These are phyloP conservation scores for Lipomyces mesembrius DNA, from an alignment of 805 yeast genomes.

Conservation along the genomic window DNA sequence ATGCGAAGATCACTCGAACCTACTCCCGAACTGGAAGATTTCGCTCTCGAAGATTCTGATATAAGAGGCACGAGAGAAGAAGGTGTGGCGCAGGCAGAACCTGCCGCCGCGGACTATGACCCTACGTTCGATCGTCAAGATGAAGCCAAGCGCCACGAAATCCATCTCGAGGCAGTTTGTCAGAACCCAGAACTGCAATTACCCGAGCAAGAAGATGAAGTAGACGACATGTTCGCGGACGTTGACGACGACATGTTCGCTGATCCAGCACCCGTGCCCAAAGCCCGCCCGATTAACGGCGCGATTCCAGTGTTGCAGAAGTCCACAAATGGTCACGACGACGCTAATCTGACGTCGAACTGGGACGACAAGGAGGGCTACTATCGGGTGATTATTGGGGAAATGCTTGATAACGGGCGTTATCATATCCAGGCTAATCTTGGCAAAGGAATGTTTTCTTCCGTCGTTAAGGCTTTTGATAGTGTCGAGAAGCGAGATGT, in stretches of 20 bases:
- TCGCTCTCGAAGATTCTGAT: background rate
- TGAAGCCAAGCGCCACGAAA: slow-evolving; percentile 16
- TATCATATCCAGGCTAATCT: slow-evolving; percentile 42
- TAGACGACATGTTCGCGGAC: slow-evolving; percentile 43
- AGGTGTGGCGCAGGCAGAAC: background rate
- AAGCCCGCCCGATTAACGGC: slow-evolving; percentile 4
- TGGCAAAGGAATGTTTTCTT: slow-evolving; percentile 47
- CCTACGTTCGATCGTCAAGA: slow-evolving; percentile 14
- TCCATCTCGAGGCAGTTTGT: background rate
- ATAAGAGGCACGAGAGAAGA: background rate
- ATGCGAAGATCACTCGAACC: background rate
- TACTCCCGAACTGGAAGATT: slow-evolving; percentile 5
- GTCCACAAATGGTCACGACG: slow-evolving; percentile 16
- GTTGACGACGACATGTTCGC: slow-evolving; percentile 36
- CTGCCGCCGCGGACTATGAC: slow-evolving; percentile 20
- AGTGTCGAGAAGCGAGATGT: slow-evolving; percentile 41
- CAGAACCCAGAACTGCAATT: background rate
- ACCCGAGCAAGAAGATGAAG: slow-evolving; percentile 28
- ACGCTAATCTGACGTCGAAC: slow-evolving; percentile 41
- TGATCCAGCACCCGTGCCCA: slow-evolving; percentile 13
- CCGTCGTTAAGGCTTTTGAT: slow-evolving; percentile 45
- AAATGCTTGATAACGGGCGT: slow-evolving; percentile 41
- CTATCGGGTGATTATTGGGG: slow-evolving; percentile 45
- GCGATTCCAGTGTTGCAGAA: slow-evolving; percentile 19
- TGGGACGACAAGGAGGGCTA: slow-evolving; percentile 48